Base-by-base conservation (phyloP, 176 grass and related monocot species). In the Triticum monococcum region DNA sequence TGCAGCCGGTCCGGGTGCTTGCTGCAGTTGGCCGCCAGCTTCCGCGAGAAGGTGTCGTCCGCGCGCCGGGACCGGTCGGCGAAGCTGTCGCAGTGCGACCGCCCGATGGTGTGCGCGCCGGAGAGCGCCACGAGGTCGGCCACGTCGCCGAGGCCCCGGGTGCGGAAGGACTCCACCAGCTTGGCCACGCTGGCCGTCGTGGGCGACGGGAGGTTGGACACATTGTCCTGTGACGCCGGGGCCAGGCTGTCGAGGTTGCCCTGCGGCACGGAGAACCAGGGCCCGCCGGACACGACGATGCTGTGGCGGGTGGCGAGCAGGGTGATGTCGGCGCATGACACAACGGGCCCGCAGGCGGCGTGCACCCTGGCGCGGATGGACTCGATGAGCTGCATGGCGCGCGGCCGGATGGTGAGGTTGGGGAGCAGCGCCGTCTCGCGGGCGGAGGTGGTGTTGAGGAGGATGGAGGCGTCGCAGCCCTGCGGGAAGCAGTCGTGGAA, bases 21-120 rank as follows among this genome's bases (percentile, higher is more conserved):
- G 54, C 70, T 72, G 70, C 88, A 86, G 32, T 84, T 86, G n/a
- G 17, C 60, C 5, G 25, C 25, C 35, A 90, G 83, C 83, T 17
- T 72, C 70, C 25, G 9, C 5, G 78, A 79, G 88, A 82, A 90
- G 33, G 46, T 18, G 75, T 94, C 92, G 31, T 90, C 84, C 33
- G 60, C 18, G 9, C 79, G 75, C 46, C 37, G 12, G 8, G 63
- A 62, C 82, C 57, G 36, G 70, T 84, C 41, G 63, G 24, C 33
- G 81, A 90, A 85, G 83, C 31, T 33, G 14, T 2, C 36, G 87
- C 95, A 97, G 45, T 82, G 93, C 17, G 91, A 74, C 9, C 83
- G 78, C 5, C 91, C 96, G 83, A 98, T 75, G 86, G 93, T 95
- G 91, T 95, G 93, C 32, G 87, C 93, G 6, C 95, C 89, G 13